Percentiles rank a stretch among this genome's conserved stretches.
phyloP scores from a whole-genome alignment of 2,329 filamentous ascomycete genomes.

The Torrubiellomyces zombiae region DNA sequence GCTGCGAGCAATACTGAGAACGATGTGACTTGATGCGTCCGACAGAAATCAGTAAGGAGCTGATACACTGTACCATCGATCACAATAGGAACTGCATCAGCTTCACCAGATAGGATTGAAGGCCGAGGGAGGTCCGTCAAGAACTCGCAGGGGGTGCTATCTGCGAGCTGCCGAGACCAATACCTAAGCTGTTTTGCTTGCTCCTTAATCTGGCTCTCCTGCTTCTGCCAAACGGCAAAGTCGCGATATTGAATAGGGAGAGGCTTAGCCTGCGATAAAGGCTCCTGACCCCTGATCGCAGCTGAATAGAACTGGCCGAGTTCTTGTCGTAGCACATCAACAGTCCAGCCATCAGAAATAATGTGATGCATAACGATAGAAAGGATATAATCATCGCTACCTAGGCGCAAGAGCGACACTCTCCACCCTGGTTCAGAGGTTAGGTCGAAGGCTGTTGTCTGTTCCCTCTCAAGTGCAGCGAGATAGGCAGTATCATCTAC shows the following conservation, averaged over 20 bases:
- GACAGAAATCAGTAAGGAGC: constrained; percentile 3
- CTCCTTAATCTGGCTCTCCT: constrained; percentile 3
- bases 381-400: too few species aligned
- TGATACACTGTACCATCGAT: constrained; percentile 5
- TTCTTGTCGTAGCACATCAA: constrained; percentile 5
- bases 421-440: too few species aligned
- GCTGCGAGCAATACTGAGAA: constrained; percentile 8
- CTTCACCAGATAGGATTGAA: constrained; percentile 4
- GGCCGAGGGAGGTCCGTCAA: constrained; percentile 6
- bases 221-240: constrained; percentile 10
- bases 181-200: constrained; percentile 9
- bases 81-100: constrained; percentile 1
- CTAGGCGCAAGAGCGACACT: too few species aligned
- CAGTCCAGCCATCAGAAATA: constrained; percentile 10
- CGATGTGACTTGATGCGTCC: constrained; percentile 1
- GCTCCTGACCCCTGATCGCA: constrained; percentile 4
- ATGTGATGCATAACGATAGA: constrained; percentile 12
- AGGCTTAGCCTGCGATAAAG: constrained; percentile 2
- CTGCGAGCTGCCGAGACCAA: constrained; percentile 7
- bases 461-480: too few species aligned
- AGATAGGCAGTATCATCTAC: too few species aligned
- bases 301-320: constrained; percentile 3
- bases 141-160: constrained; percentile 5
- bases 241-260: constrained; percentile 12
- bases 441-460: too few species aligned